Conservation (phyloP, 2,329 filamentous ascomycete species). For the Fusarium praegraminearum region DNA sequence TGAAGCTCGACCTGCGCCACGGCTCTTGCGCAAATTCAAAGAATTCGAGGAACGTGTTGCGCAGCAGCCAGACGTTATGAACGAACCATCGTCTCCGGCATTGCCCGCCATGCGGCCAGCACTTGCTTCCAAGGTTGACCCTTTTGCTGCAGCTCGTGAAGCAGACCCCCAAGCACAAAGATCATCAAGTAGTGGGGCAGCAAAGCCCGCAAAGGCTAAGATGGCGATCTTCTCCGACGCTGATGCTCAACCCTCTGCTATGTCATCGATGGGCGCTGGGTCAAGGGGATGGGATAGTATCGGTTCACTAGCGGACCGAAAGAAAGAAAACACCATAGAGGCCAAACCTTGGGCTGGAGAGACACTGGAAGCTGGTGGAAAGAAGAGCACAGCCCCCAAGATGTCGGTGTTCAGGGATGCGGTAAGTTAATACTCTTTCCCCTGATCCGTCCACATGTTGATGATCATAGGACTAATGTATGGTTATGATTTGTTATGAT, state of each 20-base stretch:
- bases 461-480: slow-evolving; percentile 97
- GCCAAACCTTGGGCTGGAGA: slow-evolving; percentile 93
- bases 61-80: slow-evolving; percentile 70
- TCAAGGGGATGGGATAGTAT: slow-evolving; percentile 92
- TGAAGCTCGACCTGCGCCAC: slow-evolving; percentile 84
- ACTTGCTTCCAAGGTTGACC: slow-evolving; percentile 86
- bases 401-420: slow-evolving; percentile 94
- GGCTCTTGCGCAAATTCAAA: slow-evolving; percentile 87
- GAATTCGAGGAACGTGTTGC: slow-evolving; percentile 87
- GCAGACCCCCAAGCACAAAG: slow-evolving; percentile 75
- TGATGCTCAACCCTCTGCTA: slow-evolving; percentile 69
- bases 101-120: slow-evolving; percentile 85
- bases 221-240: slow-evolving; percentile 91
- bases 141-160: slow-evolving; percentile 72
- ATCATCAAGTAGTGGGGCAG: slow-evolving; percentile 61
- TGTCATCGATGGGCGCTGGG: slow-evolving; percentile 63
- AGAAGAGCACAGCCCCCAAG: slow-evolving; percentile 79
- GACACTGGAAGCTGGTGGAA: slow-evolving; percentile 87
- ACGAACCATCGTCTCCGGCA: slow-evolving; percentile 85
- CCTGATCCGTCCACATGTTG: slow-evolving; percentile 74
- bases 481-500: slow-evolving; percentile 57
- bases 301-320: slow-evolving; percentile 84
- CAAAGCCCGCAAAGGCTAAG: slow-evolving; percentile 81
- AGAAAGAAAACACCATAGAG: slow-evolving; percentile 92
- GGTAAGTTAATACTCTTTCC: slow-evolving; percentile 68